Percentiles rank a stretch among this genome's conserved stretches.
Evolutionary conservation across 75 land plant species (phyloP).

Genomic region (Adiantum capillusveneris): DNA sequence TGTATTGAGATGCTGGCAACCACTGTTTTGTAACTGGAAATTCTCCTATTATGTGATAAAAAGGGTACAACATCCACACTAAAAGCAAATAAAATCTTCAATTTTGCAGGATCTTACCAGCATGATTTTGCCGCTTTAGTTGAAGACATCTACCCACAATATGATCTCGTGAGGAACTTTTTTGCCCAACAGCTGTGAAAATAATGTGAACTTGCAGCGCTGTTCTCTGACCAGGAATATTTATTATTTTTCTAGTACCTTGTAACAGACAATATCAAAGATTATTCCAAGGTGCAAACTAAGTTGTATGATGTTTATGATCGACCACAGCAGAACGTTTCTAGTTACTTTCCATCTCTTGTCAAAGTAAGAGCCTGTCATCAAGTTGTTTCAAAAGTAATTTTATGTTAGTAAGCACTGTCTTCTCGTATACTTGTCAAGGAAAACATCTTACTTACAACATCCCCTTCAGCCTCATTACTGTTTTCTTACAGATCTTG

Average conservation of each 20-base stretch:
- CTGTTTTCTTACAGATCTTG: conserved; percentile 15
- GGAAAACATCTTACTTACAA: neutral
- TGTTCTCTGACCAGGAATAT: too few species aligned
- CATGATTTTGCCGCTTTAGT: conserved; percentile 33
- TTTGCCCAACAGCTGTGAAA: too few species aligned
- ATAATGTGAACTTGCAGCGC: too few species aligned
- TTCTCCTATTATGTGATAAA: too few species aligned
- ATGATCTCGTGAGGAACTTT: conserved; percentile 33
- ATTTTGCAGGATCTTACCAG: conserved; percentile 35
- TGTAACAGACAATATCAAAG: conserved; percentile 2
- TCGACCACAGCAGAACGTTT: neutral
- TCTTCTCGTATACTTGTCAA: too few species aligned
- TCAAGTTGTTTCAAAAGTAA: neutral
- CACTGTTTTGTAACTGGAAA: too few species aligned
- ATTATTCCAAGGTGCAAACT: neutral
- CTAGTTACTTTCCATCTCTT: neutral
- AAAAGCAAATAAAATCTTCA: too few species aligned
- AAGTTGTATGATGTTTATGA: neutral
- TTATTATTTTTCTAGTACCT: neutral
- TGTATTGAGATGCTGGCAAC: too few species aligned
- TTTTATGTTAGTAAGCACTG: too few species aligned
- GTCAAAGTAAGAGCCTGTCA: neutral
- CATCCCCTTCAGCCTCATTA: neutral
- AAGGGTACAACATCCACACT: too few species aligned
- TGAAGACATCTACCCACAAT: conserved; percentile 29